Base-by-base conservation (phyloP, 192 early-diverging fungal species). In the Podila horticola region DNA sequence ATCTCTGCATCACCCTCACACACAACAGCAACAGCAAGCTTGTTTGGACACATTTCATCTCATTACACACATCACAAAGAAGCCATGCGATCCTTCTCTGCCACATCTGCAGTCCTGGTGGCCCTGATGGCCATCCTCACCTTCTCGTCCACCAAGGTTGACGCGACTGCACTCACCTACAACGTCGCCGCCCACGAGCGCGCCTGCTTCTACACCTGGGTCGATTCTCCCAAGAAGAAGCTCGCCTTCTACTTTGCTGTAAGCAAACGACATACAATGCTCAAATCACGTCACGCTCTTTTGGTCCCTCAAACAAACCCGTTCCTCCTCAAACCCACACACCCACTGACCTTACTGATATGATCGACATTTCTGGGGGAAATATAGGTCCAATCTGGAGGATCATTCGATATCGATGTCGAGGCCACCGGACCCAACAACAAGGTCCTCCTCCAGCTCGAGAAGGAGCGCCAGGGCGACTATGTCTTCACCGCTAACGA, bases 211-310 rank as follows among this genome's bases (percentile, higher is more conserved):
- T 97, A 95, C 86, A 89, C 92, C 20, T 87, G 85, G 69, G 86
- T 90, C n/a, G 93, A 93, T 69, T 67, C 86, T 61, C 87, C 90
- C 7, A 93, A 91, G 51, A 95, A 99, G 88, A 99, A 99, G 86
- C 82, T 99, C 64, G 92, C 92, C 48, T 96, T 99, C 81, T 99
- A 98, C 88, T 99, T 97, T 92, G 96, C 96, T 55, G 97, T 99
- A 93, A 84, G 94, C 88, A 34, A 60, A 48, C 30, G 24, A 55
- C 52, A 22, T 6, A 55, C 52, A 55, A 24, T 55, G n/a, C n/a
- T 55, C 52, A 36, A 36, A 36, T 10, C 31, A 52, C 17, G 22
- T 0, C 52, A 55, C n/a, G 41, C 11, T 45, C 15, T 15, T 45
- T 45, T 45, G 15, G 15, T 4, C 41, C 15, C 15, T 24, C 52